Conservation (phyloP, 768 basidiomycete species). For the Termitomyces sp. region DNA sequence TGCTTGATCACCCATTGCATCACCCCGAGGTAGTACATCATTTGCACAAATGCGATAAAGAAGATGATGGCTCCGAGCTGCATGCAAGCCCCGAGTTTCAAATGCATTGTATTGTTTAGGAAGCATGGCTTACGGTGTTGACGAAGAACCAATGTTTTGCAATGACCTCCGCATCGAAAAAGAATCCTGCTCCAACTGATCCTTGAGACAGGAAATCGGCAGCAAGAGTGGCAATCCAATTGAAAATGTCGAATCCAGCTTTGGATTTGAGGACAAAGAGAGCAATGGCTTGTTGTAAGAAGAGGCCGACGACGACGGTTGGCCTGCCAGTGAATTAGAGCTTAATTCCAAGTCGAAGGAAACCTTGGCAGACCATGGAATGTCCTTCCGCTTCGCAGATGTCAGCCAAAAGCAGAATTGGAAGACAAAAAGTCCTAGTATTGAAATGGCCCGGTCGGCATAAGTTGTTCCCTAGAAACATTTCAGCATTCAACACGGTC, state of each 20-base stretch:
- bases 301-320: constrained; percentile 83
- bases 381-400: constrained; percentile 53
- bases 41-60: constrained; percentile 90
- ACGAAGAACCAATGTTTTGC: constrained; percentile 81
- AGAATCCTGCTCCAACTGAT: constrained; percentile 69
- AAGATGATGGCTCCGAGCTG: constrained; percentile 81
- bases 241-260: constrained; percentile 82
- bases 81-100: background rate
- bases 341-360: background rate
- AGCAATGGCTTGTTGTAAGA: constrained; percentile 81
- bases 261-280: constrained; percentile 83
- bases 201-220: constrained; percentile 73
- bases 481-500: constrained; percentile 9
- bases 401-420: constrained; percentile 68
- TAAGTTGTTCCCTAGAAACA: constrained; percentile 42
- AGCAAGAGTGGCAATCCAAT: constrained; percentile 75
- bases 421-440: constrained; percentile 76
- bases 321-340: constrained; percentile 40
- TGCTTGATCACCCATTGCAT: constrained; percentile 92
- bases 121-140: constrained; percentile 49
- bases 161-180: constrained; percentile 67
- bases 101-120: background rate
- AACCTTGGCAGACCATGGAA: constrained; percentile 59
- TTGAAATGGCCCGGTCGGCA: constrained; percentile 76
- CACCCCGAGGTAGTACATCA: constrained; percentile 84